Evolutionary conservation across 2,329 filamentous ascomycete genomes (phyloP), one percentile per base, ranked within the genome.

Genomic region (Stagonosporopsis vannaccii): DNA sequence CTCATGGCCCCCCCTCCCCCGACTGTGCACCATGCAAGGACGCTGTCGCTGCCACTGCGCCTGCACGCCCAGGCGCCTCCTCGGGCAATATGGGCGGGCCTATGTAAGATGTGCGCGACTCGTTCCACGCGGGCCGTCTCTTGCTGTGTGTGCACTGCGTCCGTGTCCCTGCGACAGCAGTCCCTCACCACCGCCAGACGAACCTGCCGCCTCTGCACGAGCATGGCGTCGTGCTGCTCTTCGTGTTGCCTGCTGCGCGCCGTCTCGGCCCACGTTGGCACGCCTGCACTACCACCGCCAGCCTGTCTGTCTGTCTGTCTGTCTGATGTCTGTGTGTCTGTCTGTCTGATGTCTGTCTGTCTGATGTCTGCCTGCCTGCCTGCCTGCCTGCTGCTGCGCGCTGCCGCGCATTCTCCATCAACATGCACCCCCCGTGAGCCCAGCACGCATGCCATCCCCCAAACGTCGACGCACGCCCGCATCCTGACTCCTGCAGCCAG

Each of bases 401-500:
- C 30, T 44, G 30, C 51, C 51, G 36, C 44, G 19, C 45, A 26
- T 39, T 46, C 35, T 46, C 33, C 17, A 44, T 37, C 8, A 44
- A 22, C 52, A 56, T 41, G 40, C 52, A 40, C 22, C 44, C 44
- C 45, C 23, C 44, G 51, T 36, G 39, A 54, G 51, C 45, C 43
- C 45, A 49, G 33, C 49, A 40, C 19, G 7, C 46, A 42, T 39
- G 36, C 36, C 32, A 23, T 13, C 32, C 46, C 36, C 36, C 50
- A 50, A 43, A 44, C 26, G 19, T 53, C 32, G 26, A 51, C 50
- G 56, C 52, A 61, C 51, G 58, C 63, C 52, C 62, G 58, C 66
- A 61, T 61, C 70, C 58, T 67, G 58, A 66, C 47, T 59, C 50
- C 60, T 65, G 64, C 60, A 51, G 46, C 22, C 67, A 61, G 56